These are phyloP conservation scores for Trichoderma koningiopsis DNA, from an alignment of 2,329 filamentous ascomycete genomes.

Conservation along the genomic window DNA sequence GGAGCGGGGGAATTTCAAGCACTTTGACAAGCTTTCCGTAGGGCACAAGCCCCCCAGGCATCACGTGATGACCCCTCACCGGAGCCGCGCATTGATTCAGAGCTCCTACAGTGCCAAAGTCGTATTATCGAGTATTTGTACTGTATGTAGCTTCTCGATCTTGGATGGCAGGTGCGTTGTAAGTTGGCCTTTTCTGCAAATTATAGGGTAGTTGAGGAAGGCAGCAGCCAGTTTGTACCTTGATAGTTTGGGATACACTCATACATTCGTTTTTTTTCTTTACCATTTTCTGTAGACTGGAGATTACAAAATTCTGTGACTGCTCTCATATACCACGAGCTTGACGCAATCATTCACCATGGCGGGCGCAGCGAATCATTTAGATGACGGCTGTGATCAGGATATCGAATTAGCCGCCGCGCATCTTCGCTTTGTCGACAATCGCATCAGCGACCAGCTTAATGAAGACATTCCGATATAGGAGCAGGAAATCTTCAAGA, in stretches of 20 bases:
- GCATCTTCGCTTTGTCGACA: slow-evolving; percentile 33
- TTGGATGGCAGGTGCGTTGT: slow-evolving; percentile 17
- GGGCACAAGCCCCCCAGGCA: slow-evolving; percentile 41
- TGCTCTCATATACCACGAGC: background rate
- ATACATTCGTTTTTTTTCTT: background rate
- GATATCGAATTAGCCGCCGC: slow-evolving; percentile 30
- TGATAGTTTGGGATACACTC: background rate
- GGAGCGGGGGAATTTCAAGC: slow-evolving; percentile 36
- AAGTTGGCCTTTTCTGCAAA: background rate
- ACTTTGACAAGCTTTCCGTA: slow-evolving; percentile 39
- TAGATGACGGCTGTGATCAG: background rate
- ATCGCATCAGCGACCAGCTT: slow-evolving; percentile 29
- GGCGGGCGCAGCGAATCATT: background rate
- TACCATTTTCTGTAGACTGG: background rate
- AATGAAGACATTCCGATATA: slow-evolving; percentile 36
- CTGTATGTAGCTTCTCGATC: background rate
- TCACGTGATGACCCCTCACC: slow-evolving; percentile 37
- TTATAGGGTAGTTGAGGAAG: slow-evolving; percentile 11
- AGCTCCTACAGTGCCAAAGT: background rate
- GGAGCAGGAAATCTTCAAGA: slow-evolving; percentile 39
- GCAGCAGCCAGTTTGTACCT: background rate
- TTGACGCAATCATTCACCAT: background rate
- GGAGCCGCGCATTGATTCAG: background rate
- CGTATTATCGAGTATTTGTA: background rate
- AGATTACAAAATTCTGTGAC: background rate